Base-by-base conservation (phyloP, 352 stramenopile genomes). In the Pythium chondricola region DNA sequence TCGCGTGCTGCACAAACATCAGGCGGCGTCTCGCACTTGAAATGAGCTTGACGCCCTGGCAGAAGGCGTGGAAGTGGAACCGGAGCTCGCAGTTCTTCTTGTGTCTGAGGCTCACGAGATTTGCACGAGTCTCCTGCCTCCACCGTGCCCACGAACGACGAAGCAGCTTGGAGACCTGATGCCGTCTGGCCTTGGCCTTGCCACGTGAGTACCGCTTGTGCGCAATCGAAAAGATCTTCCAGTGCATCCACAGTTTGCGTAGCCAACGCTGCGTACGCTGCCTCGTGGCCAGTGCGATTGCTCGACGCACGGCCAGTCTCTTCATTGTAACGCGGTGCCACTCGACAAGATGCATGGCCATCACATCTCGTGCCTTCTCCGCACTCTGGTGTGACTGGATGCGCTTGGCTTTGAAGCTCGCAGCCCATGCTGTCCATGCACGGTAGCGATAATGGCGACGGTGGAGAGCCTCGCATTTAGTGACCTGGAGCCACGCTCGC, bases 161-260 rank as follows among this genome's bases (percentile, higher is more conserved):
- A 22, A 89, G 32, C 11, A 92, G 52, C 43, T 84, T 85, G 11
- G 76, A 64, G 35, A 85, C 85, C 31, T 83, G 88, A 53, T 93
- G 80, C 31, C 88, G 90, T 13, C 83, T 47, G 8, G 77, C 74
- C 49, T 93, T 93, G 1, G 70, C 76, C 0, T 65, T 84, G 4
- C 75, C 67, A 45, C 88, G 83, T 4, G 71, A 60, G 54, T 90
- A 83, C 25, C 87, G 85, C 22, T 67, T 61, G 33, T 66, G 79
- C 11, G 61, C 59, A 24, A 74, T 80, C 3, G 77, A 82, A 44
- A 88, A 93, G 17, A 76, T 77, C 36, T 86, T 89, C 83, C 83
- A 93, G 36, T 87, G 60, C 37, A 71, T 51, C 83, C 83, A 93
- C 6, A 89, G 42, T 26, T 88, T 89, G 6, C 71, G 71, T 24